Conservation (phyloP, 352 stramenopile species). For the Pythium pyrilobum region DNA sequence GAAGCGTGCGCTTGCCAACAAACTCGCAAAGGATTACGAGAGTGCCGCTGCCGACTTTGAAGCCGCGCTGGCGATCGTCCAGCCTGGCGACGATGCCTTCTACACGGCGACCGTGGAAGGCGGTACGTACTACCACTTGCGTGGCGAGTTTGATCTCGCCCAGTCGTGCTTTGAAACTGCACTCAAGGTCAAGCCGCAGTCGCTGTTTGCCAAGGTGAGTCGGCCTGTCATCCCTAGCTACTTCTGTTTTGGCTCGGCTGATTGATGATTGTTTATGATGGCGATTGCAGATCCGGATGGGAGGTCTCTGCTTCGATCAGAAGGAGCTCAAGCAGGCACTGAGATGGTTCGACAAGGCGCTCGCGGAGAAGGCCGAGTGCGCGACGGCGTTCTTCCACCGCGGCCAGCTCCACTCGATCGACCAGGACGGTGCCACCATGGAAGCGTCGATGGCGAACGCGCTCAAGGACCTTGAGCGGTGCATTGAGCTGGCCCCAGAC, state of each 20-base stretch:
- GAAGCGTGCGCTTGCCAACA: constrained; percentile 56
- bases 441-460: constrained; percentile 49
- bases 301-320: constrained; percentile 75
- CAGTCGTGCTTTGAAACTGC: constrained; percentile 61
- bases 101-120: constrained; percentile 77
- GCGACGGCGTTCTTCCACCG: constrained; percentile 81
- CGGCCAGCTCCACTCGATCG: constrained; percentile 76
- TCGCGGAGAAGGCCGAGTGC: constrained; percentile 56
- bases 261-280: neutral
- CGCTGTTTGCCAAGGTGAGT: constrained; percentile 59
- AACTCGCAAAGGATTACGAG: constrained; percentile 67
- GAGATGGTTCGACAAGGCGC: constrained; percentile 69
- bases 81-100: constrained; percentile 45
- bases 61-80: constrained; percentile 38
- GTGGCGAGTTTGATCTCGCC: constrained; percentile 64
- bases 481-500: constrained; percentile 60
- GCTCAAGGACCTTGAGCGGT: constrained; percentile 63
- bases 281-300: constrained; percentile 54
- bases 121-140: constrained; percentile 72
- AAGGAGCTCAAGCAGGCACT: constrained; percentile 72
- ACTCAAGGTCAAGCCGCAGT: constrained; percentile 58
- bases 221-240: neutral
- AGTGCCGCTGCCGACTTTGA: constrained; percentile 54
- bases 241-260: neutral
- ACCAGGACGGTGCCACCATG: constrained; percentile 48